phyloP scores from a whole-genome alignment of 2,329 filamentous ascomycete genomes.

The Talaromyces atroroseus region DNA sequence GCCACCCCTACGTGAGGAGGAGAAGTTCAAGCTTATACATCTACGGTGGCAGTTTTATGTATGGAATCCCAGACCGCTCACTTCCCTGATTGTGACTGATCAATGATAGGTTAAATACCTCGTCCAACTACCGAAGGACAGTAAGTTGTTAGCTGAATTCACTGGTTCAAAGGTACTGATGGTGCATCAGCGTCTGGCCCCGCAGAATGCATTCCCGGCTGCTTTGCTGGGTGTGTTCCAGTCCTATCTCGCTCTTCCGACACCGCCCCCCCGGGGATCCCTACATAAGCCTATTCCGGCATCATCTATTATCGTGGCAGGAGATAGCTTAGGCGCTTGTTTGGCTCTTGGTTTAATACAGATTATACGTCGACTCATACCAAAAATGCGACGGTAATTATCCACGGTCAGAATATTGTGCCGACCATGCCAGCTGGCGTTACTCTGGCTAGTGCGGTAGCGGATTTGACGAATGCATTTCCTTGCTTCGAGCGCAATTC shows the following conservation, averaged over 20 bases:
- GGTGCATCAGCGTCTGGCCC: too few species aligned
- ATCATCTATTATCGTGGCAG: neutral
- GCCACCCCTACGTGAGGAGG: neutral
- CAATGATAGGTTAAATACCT: too few species aligned
- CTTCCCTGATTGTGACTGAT: too few species aligned
- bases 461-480: neutral
- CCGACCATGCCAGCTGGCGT: neutral
- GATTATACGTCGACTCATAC: neutral
- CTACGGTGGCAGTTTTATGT: neutral
- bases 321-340: neutral
- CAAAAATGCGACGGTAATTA: neutral
- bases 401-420: neutral
- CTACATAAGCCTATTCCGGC: neutral
- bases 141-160: too few species aligned
- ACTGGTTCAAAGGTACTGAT: too few species aligned
- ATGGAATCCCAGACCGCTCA: neutral
- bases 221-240: too few species aligned
- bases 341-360: neutral
- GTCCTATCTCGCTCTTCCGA: neutral
- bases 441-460: neutral
- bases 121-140: too few species aligned
- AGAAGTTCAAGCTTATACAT: neutral
- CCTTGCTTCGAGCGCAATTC: neutral
- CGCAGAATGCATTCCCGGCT: too few species aligned
- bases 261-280: neutral